These are phyloP conservation scores for Ceratocystis huliohia DNA, from an alignment of 2,329 filamentous ascomycete species.

Conservation along the genomic window DNA sequence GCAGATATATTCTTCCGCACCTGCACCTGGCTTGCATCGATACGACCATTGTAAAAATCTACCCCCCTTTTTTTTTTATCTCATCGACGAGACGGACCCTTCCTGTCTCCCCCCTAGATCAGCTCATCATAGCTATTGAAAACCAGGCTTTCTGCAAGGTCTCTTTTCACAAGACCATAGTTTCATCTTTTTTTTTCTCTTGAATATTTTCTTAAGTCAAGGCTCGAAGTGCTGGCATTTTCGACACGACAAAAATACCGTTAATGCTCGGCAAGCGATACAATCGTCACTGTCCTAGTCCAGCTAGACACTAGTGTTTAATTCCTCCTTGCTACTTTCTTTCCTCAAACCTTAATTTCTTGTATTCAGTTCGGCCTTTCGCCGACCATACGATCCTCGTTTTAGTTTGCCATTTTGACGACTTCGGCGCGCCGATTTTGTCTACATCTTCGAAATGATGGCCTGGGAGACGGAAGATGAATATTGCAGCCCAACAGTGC, in stretches of 20 bases:
- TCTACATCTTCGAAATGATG: constrained; percentile 31
- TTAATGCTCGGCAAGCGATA: neutral
- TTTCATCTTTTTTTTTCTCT: no score
- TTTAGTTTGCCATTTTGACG: neutral
- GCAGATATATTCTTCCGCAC: neutral
- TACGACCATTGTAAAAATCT: neutral
- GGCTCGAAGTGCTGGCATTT: constrained; percentile 7
- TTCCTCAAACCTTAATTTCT: neutral
- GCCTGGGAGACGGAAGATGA: constrained; percentile 54
- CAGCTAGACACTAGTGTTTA: neutral
- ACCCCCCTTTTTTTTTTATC: neutral
- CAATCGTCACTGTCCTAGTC: neutral
- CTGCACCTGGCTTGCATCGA: neutral
- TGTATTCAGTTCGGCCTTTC: neutral
- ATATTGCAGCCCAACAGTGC: constrained; percentile 39
- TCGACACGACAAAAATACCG: neutral
- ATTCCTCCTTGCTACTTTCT: neutral
- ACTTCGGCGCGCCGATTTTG: neutral
- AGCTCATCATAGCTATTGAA: neutral
- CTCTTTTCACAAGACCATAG: no score
- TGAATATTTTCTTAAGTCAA: neutral
- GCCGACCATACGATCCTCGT: neutral
- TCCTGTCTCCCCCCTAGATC: neutral
- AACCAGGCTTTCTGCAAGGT: neutral
- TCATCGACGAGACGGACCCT: neutral